Evolutionary conservation across 148 eudicot genomes (phyloP).

Genomic region (Chenopodium berlandieri): DNA sequence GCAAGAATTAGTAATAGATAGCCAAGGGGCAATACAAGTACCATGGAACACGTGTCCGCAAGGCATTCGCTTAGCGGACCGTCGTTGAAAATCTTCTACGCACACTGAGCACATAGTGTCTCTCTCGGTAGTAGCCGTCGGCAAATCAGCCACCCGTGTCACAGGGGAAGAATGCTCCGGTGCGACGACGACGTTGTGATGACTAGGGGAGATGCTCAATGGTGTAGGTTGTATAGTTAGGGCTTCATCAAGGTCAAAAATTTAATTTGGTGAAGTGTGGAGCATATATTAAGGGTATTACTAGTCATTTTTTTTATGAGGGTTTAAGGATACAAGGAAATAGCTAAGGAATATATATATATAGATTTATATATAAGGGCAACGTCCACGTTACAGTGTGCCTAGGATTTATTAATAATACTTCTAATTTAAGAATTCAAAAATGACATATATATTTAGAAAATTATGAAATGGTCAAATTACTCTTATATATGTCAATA

Average conservation of each 20-base stretch:
- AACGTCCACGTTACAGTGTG: too few species aligned
- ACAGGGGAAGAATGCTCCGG: conserved; percentile 13
- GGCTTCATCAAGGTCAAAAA: conserved; percentile 40
- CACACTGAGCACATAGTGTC: conserved; percentile 33
- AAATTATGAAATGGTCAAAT: too few species aligned
- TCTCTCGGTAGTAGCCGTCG: background rate
- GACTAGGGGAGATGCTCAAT: background rate
- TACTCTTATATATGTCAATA: too few species aligned
- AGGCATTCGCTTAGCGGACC: conserved; percentile 27
- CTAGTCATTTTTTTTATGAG: conserved; percentile 10
- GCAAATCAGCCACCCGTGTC: conserved; percentile 5
- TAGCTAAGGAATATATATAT: too few species aligned
- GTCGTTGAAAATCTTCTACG: conserved; percentile 26
- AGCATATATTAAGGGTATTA: background rate
- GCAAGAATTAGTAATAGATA: conserved; percentile 27
- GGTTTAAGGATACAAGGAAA: too few species aligned
- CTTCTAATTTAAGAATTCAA: too few species aligned
- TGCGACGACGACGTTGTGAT: background rate
- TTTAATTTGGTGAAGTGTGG: conserved; percentile 1
- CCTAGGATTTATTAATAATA: too few species aligned
- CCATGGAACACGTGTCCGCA: conserved; percentile 42
- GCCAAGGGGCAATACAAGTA: conserved; percentile 33
- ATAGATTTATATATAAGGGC: background rate
- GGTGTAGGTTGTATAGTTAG: conserved; percentile 14
- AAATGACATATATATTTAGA: too few species aligned